Evolutionary conservation across 805 yeast genomes (phyloP), one percentile per base, ranked within the genome.

Genomic region (Cephaloascus fragrans): DNA sequence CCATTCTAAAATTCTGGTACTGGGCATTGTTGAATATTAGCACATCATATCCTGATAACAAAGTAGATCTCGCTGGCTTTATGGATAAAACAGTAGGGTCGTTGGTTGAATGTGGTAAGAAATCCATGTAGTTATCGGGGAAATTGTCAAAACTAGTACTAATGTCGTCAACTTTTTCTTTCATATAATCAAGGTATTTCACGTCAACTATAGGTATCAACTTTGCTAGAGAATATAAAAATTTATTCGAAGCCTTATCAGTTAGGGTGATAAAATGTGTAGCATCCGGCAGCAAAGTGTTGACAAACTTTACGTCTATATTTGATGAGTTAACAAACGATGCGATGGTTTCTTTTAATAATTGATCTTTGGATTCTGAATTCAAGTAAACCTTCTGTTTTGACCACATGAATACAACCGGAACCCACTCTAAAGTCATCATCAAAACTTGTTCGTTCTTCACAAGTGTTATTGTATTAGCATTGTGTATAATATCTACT

Each of bases 221-320:
- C 5, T 42, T 38, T 15, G 56, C 46, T 39, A 64, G 39, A 0
- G 70, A 69, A 15, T 50, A 56, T 20, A 60, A 41, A 3, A 56
- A 39, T 31, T 52, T 52, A n/a, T 56, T 41, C 2, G 65, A 50
- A 19, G 46, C 37, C 33, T 43, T 41, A 19, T 47, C 41, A 4
- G 47, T 47, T 39, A 50, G 46, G 16, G 47, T 35, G 20, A 52
- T 38, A 32, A 53, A 48, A 26, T 50, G 52, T 12, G 61, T 45
- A 15, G 59, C 67, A 31, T 56, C 15, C 2, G 45, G 47, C 32
- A 46, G 46, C 28, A 60, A 41, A 3, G 38, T 26, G 5, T 37
- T 34, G 8, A 40, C 28, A 0, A 48, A 44, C 9, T 39, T 38
- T 8, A 42, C 16, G 32, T 40, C 47, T 32, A 48, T 23, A 23